A percentile compares a stretch with the other conserved stretches of the same genome.
Evolutionary conservation across 192 early-diverging fungal genomes (phyloP).

Genomic region (Borealophlyctis nickersoniae): DNA sequence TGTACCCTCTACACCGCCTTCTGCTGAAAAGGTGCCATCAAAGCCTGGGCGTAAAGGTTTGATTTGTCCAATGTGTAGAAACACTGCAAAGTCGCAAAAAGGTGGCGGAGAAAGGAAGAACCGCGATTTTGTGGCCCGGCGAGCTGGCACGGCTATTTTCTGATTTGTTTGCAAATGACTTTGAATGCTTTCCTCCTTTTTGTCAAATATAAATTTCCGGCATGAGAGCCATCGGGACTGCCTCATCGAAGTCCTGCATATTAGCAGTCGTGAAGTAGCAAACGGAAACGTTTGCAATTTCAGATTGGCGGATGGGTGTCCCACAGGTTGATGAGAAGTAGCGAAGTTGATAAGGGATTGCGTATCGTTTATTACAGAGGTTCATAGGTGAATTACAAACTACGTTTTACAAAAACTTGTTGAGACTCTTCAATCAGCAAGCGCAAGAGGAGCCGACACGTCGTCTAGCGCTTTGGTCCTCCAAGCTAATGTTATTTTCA

Average conservation of each 20-base stretch:
- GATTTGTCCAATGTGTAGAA: neutral
- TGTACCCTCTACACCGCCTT: neutral
- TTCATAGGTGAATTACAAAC: too few species aligned
- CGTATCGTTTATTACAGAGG: too few species aligned
- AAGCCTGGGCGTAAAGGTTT: neutral
- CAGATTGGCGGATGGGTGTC: too few species aligned
- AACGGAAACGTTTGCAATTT: neutral
- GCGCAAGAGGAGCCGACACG: neutral
- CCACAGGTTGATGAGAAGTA: too few species aligned
- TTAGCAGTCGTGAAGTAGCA: neutral
- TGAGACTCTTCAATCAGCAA: neutral
- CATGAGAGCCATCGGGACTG: neutral
- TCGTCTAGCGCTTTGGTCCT: neutral
- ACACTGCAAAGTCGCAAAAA: neutral
- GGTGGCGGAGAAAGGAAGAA: neutral
- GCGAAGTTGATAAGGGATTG: too few species aligned
- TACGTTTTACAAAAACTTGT: too few species aligned
- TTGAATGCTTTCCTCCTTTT: neutral
- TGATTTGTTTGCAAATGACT: neutral
- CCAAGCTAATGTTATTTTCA: constrained; percentile 1
- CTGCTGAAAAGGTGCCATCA: neutral
- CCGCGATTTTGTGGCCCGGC: neutral
- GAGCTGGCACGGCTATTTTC: neutral
- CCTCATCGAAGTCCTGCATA: neutral
- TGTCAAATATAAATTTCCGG: neutral